Evolutionary conservation across 2,329 filamentous ascomycete genomes (phyloP).

Genomic region (Trichoderma cornu-damae): DNA sequence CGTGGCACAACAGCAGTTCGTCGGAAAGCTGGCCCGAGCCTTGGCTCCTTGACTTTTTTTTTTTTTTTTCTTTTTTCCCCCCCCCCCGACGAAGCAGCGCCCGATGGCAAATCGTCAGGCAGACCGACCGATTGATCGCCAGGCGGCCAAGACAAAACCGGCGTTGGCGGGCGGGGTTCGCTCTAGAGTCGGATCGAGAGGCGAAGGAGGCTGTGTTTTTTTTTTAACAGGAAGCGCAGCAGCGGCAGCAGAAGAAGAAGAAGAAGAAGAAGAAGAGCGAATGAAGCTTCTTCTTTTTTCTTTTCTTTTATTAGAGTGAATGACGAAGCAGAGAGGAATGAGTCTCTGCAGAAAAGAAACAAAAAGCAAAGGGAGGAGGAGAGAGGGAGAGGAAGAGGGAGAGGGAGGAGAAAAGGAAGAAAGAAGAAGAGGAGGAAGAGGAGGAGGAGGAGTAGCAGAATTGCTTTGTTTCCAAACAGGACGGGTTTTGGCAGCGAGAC

Average conservation of each 20-base stretch:
- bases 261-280: not conserved
- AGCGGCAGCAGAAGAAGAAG: not conserved
- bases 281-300: not conserved
- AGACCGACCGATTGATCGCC: not conserved
- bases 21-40: not conserved
- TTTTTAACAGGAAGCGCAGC: not conserved
- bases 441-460: too few relatives aligned
- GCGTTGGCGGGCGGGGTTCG: not conserved
- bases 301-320: not conserved
- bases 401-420: not conserved
- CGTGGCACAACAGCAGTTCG: not conserved
- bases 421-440: not conserved
- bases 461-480: not conserved
- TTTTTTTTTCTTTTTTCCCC: too few relatives aligned
- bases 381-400: not conserved
- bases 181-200: not conserved
- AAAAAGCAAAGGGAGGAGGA: not conserved
- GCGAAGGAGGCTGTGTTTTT: slow-evolving; percentile 6
- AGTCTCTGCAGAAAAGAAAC: not conserved
- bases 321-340: not conserved
- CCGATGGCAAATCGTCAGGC: not conserved
- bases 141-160: not conserved
- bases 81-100: too few relatives aligned
- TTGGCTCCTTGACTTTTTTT: not conserved
- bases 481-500: not conserved